Percentiles rank a stretch among this genome's conserved stretches.
These are phyloP conservation scores for Gentiana dahurica DNA, from an alignment of 257 asterid species.

Conservation along the genomic window DNA sequence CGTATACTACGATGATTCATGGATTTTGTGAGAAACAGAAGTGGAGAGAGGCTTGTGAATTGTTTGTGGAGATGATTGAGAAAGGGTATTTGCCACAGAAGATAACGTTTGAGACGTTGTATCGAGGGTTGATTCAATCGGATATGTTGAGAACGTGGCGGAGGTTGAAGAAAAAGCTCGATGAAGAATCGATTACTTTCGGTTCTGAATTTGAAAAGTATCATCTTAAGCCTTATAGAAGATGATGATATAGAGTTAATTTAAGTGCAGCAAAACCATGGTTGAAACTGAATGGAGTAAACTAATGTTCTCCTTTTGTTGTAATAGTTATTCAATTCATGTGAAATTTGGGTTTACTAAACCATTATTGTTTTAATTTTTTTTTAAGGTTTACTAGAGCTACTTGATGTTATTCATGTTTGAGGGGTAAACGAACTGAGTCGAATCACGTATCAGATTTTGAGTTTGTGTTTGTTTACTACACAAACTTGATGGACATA, in stretches of 20 bases:
- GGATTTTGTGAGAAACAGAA: slow-evolving; percentile 57
- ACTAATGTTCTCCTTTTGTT: no score
- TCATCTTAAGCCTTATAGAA: slow-evolving; percentile 65
- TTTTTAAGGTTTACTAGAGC: no score
- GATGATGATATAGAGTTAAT: slow-evolving; percentile 21
- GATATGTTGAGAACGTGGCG: slow-evolving; percentile 89
- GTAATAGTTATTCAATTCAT: no score
- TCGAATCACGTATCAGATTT: no score
- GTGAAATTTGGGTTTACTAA: no score
- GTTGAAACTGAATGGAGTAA: neutral
- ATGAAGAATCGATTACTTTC: slow-evolving; percentile 68
- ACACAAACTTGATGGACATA: no score
- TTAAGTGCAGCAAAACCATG: neutral
- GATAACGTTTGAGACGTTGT: slow-evolving; percentile 68
- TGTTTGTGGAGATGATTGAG: slow-evolving; percentile 81
- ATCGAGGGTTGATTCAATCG: slow-evolving; percentile 79
- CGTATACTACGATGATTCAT: slow-evolving; percentile 62
- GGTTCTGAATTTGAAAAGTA: slow-evolving; percentile 58
- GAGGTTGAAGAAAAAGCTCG: slow-evolving; percentile 75
- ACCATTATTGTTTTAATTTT: no score
- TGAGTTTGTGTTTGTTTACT: no score
- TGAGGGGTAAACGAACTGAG: no score
- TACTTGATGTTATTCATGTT: no score
- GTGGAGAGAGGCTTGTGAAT: slow-evolving; percentile 67
- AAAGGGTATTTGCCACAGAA: slow-evolving; percentile 80